A percentile compares a stretch with the other conserved stretches of the same genome.
Conservation (phyloP, 768 basidiomycete genomes). For the Panaeolus cyanescens region DNA sequence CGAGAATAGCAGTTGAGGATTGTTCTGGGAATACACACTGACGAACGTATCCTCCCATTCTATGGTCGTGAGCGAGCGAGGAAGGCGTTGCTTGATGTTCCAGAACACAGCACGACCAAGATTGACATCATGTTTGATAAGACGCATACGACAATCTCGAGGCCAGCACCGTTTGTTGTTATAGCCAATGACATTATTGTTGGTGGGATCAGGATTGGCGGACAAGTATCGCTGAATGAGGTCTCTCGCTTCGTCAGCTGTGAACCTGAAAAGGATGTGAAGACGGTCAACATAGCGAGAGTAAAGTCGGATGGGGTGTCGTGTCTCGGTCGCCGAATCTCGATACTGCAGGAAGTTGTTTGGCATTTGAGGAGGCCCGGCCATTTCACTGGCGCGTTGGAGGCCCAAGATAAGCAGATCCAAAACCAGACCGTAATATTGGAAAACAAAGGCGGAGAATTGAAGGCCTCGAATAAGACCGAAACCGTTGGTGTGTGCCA, state of each 20-base stretch:
- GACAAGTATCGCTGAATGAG: conserved; percentile 97
- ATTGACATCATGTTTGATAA: conserved; percentile 99
- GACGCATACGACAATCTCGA: conserved; percentile 96
- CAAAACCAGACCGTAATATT: conserved; percentile 95
- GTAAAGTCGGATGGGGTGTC: conserved; percentile 97
- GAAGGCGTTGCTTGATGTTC: conserved; percentile 98
- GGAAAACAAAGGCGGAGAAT: conserved; percentile 99
- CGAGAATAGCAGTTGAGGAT: conserved; percentile 95
- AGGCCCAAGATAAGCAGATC: conserved; percentile 95
- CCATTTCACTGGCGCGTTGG: conserved; percentile 99
- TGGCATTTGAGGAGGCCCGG: conserved; percentile 95
- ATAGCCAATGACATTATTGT: conserved; percentile 98
- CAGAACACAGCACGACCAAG: conserved; percentile 97
- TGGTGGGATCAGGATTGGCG: conserved; percentile 97
- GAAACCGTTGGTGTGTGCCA: conserved; percentile 98
- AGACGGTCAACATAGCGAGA: conserved; percentile 95
- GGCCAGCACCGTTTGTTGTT: conserved; percentile 99
- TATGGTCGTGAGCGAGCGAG: conserved; percentile 94
- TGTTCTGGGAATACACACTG: conserved; percentile 96
- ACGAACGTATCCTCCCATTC: conserved; percentile 99
- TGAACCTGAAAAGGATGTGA: conserved; percentile 97
- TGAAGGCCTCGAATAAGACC: conserved; percentile 97
- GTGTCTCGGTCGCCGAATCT: conserved; percentile 91
- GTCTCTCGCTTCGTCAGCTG: conserved; percentile 95
- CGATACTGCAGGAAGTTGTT: conserved; percentile 99